Evolutionary conservation across 2,329 filamentous ascomycete genomes (phyloP), one percentile per base, ranked within the genome.

Genomic region (Coniochaeta sp.): DNA sequence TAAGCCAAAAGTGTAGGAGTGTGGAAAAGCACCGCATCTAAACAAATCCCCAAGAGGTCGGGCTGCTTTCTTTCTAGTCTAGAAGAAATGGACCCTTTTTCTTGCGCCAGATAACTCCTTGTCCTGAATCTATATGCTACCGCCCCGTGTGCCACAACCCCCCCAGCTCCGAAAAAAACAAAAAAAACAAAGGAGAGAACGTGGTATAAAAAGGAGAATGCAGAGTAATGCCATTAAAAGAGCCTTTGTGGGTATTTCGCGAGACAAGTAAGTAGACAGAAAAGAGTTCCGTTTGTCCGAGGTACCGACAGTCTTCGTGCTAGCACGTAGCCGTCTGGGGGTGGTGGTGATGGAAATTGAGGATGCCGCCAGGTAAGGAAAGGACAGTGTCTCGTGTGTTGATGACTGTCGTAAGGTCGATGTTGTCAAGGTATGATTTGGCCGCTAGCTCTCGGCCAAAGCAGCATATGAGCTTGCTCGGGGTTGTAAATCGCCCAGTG

Each of bases 211-310:
- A 26, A 22, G 38, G 18, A 42, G 38, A 42, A 42, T 42, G 20
- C 38, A n/a, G n/a, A n/a, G n/a, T n/a, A 30, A 26, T 42, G 38
- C n/a, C 38, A 42, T 42, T 42, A 42, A 42, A 38, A 35, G 26
- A 24, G 22, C 20, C 26, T 42, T 42, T 42, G 22, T 18, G 38
- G 20, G 20, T 42, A 40, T 42, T 42, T 42, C 12, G 22, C 18
- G 26, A 30, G n/a, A 22, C 38, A 42, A 42, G 14, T 22, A 42
- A 26, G 7, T 18, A 38, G 20, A 26, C 27, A 30, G 27, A 40
- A 42, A 26, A 8, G 13, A n/a, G 13, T 22, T 5, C 38, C n/a
- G 8, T 26, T 13, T 42, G 18, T 5, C 18, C 24, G 20, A 10
- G 5, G 18, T 22, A 2, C 24, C 18, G 6, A n/a, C n/a, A n/a